These are phyloP conservation scores for Hygrophila difformis DNA, from an alignment of 257 asterid genomes.

Conservation along the genomic window DNA sequence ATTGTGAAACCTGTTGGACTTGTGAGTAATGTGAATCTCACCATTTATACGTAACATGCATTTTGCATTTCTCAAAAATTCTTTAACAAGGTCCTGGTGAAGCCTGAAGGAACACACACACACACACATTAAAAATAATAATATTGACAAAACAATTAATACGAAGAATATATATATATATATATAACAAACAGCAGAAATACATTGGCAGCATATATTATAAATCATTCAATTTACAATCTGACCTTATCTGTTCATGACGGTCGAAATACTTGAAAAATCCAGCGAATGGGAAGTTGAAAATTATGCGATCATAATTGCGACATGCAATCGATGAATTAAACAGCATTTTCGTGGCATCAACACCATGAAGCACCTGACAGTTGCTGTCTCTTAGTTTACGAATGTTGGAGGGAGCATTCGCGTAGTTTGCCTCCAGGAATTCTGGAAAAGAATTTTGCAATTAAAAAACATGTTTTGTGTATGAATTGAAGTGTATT, in stretches of 20 bases:
- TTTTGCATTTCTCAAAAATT: slow-evolving; percentile 29
- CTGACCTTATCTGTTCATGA: slow-evolving; percentile 14
- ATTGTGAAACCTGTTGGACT: slow-evolving; percentile 17
- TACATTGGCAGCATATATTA: too few species aligned
- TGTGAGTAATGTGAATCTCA: slow-evolving; percentile 38
- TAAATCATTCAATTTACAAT: too few species aligned
- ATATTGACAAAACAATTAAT: too few species aligned
- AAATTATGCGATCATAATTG: slow-evolving; percentile 38
- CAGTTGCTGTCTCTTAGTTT: slow-evolving; percentile 21
- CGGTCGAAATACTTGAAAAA: slow-evolving; percentile 16
- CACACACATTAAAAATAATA: not conserved
- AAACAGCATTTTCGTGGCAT: slow-evolving; percentile 27
- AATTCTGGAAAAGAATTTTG: too few species aligned
- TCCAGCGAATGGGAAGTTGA: slow-evolving; percentile 42
- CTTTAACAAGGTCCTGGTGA: slow-evolving; percentile 23
- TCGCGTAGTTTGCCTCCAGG: slow-evolving; percentile 18
- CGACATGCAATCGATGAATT: slow-evolving; percentile 16
- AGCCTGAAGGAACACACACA: too few species aligned
- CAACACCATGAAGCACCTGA: slow-evolving; percentile 28
- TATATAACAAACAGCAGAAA: not conserved
- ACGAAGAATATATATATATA: not conserved
- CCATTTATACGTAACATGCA: slow-evolving; percentile 22
- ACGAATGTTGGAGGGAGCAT: slow-evolving; percentile 26
- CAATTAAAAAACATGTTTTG: too few species aligned
- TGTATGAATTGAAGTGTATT: too few species aligned